phyloP scores from a whole-genome alignment of 1,139 yeast species.

The Blastobotrys serpentis region DNA sequence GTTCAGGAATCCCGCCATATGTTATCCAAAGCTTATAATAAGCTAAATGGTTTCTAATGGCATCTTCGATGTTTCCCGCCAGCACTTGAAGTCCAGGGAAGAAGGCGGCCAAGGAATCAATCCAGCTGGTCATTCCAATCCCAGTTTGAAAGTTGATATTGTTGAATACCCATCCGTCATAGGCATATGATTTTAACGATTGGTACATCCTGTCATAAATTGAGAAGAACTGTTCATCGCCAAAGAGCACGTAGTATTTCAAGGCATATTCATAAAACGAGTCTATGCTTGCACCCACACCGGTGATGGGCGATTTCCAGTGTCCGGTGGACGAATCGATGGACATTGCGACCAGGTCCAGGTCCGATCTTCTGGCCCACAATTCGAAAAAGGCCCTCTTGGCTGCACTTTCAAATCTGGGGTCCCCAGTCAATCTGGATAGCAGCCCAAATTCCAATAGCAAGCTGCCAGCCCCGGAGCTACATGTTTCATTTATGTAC shows the following conservation, averaged over 20 bases:
- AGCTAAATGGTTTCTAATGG: slow-evolving; percentile 60
- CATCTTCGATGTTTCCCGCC: slow-evolving; percentile 70
- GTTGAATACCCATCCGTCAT: slow-evolving; percentile 56
- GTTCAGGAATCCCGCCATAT: slow-evolving; percentile 80
- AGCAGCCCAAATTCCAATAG: slow-evolving; percentile 74
- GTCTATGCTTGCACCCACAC: slow-evolving; percentile 92
- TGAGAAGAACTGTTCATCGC: slow-evolving; percentile 58
- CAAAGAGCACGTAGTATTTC: slow-evolving; percentile 69
- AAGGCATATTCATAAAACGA: slow-evolving; percentile 88
- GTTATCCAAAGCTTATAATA: slow-evolving; percentile 77
- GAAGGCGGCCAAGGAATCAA: slow-evolving; percentile 84
- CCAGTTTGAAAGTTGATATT: slow-evolving; percentile 62
- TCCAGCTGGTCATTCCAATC: slow-evolving; percentile 57
- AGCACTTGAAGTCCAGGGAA: slow-evolving; percentile 84
- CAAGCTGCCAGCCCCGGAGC: slow-evolving; percentile 85
- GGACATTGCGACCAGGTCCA: slow-evolving; percentile 76
- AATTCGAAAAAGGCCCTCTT: slow-evolving; percentile 63
- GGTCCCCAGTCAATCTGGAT: slow-evolving; percentile 71
- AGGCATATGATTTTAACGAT: slow-evolving; percentile 53
- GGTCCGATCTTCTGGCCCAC: slow-evolving; percentile 63
- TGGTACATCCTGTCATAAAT: slow-evolving; percentile 61
- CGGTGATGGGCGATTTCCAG: slow-evolving; percentile 65
- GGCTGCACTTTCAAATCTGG: slow-evolving; percentile 63
- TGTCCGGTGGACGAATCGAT: slow-evolving; percentile 57
- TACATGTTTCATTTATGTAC: slow-evolving; percentile 61